Evolutionary conservation across 192 early-diverging fungal genomes (phyloP).

Genomic region (Backusella tarrabulga): DNA sequence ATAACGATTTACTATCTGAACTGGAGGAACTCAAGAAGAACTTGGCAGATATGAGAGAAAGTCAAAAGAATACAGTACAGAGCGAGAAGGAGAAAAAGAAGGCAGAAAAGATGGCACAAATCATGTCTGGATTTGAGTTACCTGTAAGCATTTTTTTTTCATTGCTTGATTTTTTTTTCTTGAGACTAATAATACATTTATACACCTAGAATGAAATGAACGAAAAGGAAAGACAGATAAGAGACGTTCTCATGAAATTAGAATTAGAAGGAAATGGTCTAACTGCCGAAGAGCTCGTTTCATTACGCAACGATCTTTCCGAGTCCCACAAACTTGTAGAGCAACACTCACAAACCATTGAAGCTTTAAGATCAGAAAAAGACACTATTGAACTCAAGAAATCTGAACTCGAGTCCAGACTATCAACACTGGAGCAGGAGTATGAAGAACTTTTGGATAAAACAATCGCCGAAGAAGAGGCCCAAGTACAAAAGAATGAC

Average conservation of each 20-base stretch:
- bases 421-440: conserved; percentile 71
- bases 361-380: conserved; percentile 60
- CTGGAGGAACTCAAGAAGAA: conserved; percentile 75
- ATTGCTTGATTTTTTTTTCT: not conserved
- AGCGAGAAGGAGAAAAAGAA: conserved; percentile 78
- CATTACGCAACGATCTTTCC: conserved; percentile 70
- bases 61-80: conserved; percentile 50
- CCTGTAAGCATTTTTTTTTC: conserved; percentile 41
- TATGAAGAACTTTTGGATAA: conserved; percentile 80
- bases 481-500: conserved; percentile 44
- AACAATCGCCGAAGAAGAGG: conserved; percentile 70
- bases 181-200: not conserved
- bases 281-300: conserved; percentile 59
- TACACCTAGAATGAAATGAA: conserved; percentile 60
- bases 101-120: conserved; percentile 81
- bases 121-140: conserved; percentile 80
- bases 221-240: conserved; percentile 74
- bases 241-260: conserved; percentile 65
- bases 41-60: conserved; percentile 49
- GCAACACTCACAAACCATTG: conserved; percentile 64
- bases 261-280: conserved; percentile 48
- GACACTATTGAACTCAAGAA: conserved; percentile 53
- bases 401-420: conserved; percentile 66
- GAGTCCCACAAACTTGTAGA: conserved; percentile 61
- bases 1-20: conserved; percentile 71